Conservation (phyloP, 2,329 filamentous ascomycete species). For the Alternaria burnsii region DNA sequence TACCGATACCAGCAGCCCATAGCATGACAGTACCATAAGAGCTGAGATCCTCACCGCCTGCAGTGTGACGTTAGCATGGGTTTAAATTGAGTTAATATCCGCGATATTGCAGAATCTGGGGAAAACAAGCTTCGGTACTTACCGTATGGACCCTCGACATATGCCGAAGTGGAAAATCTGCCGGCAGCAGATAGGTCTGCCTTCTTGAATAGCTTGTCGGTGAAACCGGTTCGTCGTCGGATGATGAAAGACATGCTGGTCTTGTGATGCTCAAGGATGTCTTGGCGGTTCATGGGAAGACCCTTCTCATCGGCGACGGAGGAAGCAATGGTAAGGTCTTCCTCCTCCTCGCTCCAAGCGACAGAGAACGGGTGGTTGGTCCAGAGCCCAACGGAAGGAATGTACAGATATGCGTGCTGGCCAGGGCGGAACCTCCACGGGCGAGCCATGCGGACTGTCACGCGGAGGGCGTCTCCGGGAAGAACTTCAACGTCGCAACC, state of each 20-base stretch:
- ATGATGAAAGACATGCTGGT: conserved; percentile 81
- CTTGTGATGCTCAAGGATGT: conserved; percentile 60
- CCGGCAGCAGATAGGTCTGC: conserved; percentile 65
- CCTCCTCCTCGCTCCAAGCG: conserved; percentile 75
- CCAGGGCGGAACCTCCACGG: conserved; percentile 80
- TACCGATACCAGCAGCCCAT: conserved; percentile 91
- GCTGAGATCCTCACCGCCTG: conserved; percentile 80
- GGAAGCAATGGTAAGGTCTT: conserved; percentile 42
- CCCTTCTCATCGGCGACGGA: conserved; percentile 53
- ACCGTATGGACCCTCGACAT: conserved; percentile 87
- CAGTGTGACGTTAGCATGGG: conserved; percentile 39
- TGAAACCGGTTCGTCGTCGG: conserved; percentile 87
- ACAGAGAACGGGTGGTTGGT: conserved; percentile 83
- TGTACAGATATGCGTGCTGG: conserved; percentile 81
- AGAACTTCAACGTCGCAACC: conserved; percentile 76
- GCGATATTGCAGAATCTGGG: conserved; percentile 33
- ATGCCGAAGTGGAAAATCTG: conserved; percentile 71
- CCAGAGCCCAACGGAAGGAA: conserved; percentile 75
- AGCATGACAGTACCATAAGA: conserved; percentile 93
- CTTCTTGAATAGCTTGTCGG: conserved; percentile 78
- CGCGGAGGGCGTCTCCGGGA: conserved; percentile 76
- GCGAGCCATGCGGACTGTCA: conserved; percentile 77
- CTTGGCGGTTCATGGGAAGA: conserved; percentile 59
- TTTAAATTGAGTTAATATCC: conserved; percentile 32
- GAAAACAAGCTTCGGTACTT: conserved; percentile 39